A percentile compares a stretch with the other conserved stretches of the same genome.
Conservation (phyloP, 768 basidiomycete species). For the Chalciporus sphaerocephalus region DNA sequence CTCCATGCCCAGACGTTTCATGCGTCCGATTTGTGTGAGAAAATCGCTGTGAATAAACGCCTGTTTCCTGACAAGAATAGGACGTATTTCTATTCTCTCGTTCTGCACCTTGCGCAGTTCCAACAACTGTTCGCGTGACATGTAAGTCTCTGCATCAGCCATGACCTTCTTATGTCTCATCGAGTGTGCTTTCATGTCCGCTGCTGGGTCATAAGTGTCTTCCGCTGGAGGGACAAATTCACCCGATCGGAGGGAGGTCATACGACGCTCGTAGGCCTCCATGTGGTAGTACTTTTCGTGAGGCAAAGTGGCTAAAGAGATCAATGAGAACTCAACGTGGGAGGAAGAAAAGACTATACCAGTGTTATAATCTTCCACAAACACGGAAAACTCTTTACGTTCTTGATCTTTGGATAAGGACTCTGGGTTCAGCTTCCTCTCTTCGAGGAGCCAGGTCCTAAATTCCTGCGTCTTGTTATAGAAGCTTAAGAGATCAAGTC, state of each 20-base stretch:
- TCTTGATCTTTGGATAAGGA: slow-evolving; percentile 80
- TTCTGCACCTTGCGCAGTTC: slow-evolving; percentile 81
- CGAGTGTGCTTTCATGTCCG: slow-evolving; percentile 75
- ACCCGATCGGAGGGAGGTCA: slow-evolving; percentile 80
- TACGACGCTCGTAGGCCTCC: slow-evolving; percentile 76
- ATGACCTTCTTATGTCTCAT: slow-evolving; percentile 65
- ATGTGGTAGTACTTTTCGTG: slow-evolving; percentile 96
- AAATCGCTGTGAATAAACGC: not conserved
- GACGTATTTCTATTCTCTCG: slow-evolving; percentile 74
- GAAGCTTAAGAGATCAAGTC: slow-evolving; percentile 45
- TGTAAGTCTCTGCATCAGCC: slow-evolving; percentile 67
- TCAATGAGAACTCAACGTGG: not conserved
- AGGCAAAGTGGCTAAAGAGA: slow-evolving; percentile 70
- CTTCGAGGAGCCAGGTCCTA: slow-evolving; percentile 89
- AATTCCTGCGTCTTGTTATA: slow-evolving; percentile 85
- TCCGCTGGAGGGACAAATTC: slow-evolving; percentile 71
- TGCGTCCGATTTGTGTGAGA: slow-evolving; percentile 58
- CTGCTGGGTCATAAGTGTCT: slow-evolving; percentile 75
- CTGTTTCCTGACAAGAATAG: not conserved
- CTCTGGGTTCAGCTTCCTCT: slow-evolving; percentile 88
- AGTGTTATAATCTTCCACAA: slow-evolving; percentile 82
- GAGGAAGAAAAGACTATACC: slow-evolving; percentile 38
- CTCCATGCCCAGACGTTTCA: slow-evolving; percentile 87
- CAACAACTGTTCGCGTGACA: slow-evolving; percentile 73
- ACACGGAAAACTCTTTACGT: slow-evolving; percentile 79